Conservation (phyloP, 2,329 filamentous ascomycete species). For the Emmonsia crescens region DNA sequence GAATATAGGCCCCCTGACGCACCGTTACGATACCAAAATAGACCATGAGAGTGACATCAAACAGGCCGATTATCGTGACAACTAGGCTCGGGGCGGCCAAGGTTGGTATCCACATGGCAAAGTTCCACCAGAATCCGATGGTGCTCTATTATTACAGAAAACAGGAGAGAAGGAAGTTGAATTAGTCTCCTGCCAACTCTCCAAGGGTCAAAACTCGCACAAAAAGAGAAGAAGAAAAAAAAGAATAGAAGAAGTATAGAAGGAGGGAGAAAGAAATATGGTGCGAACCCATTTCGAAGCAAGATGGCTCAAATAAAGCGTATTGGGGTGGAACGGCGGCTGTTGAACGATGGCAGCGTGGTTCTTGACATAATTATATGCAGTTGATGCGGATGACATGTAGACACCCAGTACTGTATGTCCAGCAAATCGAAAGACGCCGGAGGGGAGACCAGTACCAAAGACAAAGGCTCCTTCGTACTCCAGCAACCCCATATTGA, state of each 20-base stretch:
- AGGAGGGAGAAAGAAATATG: not conserved
- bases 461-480: not conserved
- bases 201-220: not conserved
- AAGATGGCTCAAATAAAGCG: not conserved
- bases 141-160: not conserved
- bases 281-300: slow-evolving; percentile 5
- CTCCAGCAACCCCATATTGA: not conserved
- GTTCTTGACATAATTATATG: not conserved
- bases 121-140: slow-evolving; percentile 5
- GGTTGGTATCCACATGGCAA: slow-evolving; percentile 3
- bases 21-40: slow-evolving; percentile 1
- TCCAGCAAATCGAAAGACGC: slow-evolving; percentile 1
- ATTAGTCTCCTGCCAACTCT: not conserved
- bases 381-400: not conserved
- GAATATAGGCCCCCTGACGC: not conserved
- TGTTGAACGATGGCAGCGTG: not conserved
- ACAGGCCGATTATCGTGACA: not conserved
- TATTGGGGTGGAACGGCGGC: slow-evolving; percentile 3
- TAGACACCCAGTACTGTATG: not conserved
- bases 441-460: not conserved
- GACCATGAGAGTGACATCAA: slow-evolving; percentile 2
- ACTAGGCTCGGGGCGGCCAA: not conserved
- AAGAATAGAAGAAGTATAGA: not conserved
- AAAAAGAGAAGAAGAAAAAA: not conserved
- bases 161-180: not conserved